Evolutionary conservation across 371 early-diverging fungal species (phyloP).

Genomic region (Homolaphlyctis polyrhiza): DNA sequence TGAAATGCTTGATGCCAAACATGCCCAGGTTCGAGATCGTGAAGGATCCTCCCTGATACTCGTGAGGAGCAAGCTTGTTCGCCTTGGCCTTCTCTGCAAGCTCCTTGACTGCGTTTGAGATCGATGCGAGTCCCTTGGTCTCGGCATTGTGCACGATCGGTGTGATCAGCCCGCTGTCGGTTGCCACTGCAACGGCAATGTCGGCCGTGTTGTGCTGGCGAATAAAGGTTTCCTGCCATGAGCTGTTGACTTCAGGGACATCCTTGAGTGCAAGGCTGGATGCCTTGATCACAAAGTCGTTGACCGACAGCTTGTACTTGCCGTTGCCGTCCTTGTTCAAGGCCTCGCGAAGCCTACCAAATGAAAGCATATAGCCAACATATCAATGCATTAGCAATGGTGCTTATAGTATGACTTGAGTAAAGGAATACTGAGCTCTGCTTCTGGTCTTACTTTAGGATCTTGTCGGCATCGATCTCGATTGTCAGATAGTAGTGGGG

Average conservation of each 20-base stretch:
- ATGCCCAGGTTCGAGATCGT: slow-evolving; percentile 98
- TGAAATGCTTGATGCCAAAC: slow-evolving; percentile 91
- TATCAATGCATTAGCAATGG: background rate
- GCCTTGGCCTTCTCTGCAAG: slow-evolving; percentile 83
- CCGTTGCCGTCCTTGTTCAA: slow-evolving; percentile 83
- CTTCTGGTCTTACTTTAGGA: slow-evolving; percentile 43
- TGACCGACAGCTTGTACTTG: slow-evolving; percentile 93
- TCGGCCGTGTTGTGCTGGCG: slow-evolving; percentile 90
- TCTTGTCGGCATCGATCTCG: slow-evolving; percentile 85
- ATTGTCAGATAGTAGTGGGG: slow-evolving; percentile 96
- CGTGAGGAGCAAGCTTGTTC: slow-evolving; percentile 87
- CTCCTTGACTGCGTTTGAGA: slow-evolving; percentile 80
- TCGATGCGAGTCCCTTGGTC: slow-evolving; percentile 76
- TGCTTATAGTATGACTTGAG: no score
- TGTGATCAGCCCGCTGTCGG: slow-evolving; percentile 89
- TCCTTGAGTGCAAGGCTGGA: slow-evolving; percentile 83
- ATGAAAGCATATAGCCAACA: no score
- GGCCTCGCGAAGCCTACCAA: slow-evolving; percentile 72
- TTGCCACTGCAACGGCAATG: slow-evolving; percentile 93
- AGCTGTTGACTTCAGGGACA: slow-evolving; percentile 94
- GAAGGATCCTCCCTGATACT: slow-evolving; percentile 97
- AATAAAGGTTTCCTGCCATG: slow-evolving; percentile 92
- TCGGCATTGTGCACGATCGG: slow-evolving; percentile 89
- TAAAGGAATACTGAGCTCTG: background rate
- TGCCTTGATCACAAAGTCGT: slow-evolving; percentile 97